A percentile compares a stretch with the other conserved stretches of the same genome.
Conservation (phyloP, 2,329 filamentous ascomycete genomes). For the Fusarium beomiforme region DNA sequence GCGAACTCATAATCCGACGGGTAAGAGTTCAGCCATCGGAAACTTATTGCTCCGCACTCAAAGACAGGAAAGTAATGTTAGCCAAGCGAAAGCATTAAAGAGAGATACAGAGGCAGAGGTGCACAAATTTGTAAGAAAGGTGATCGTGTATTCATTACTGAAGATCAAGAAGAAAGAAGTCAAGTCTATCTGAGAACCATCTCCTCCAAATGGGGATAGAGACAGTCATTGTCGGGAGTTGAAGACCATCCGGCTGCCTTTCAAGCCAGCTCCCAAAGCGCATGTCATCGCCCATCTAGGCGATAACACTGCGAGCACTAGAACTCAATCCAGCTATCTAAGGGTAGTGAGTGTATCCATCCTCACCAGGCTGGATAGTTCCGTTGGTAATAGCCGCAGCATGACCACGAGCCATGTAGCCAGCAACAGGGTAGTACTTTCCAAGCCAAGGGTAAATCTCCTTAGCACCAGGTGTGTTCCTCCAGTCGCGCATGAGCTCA, state of each 20-base stretch:
- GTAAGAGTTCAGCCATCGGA: no score
- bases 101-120: fast-evolving
- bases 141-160: not conserved
- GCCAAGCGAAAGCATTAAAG: fast-evolving
- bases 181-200: not conserved
- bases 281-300: no score
- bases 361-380: slow-evolving; percentile 66
- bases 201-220: not conserved
- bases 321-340: not conserved
- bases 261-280: not conserved
- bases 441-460: slow-evolving; percentile 73
- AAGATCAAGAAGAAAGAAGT: not conserved
- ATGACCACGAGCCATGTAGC: slow-evolving; percentile 69
- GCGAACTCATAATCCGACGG: not conserved
- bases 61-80: no score
- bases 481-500: slow-evolving; percentile 79
- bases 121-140: no score
- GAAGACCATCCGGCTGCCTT: not conserved
- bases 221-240: not conserved
- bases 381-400: slow-evolving; percentile 69
- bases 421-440: slow-evolving; percentile 72
- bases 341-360: not conserved
- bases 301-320: not conserved
- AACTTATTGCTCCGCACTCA: no score
- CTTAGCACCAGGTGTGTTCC: slow-evolving; percentile 60